Conservation (phyloP, 139 green algal species). For the Monoraphidium neglectum region DNA sequence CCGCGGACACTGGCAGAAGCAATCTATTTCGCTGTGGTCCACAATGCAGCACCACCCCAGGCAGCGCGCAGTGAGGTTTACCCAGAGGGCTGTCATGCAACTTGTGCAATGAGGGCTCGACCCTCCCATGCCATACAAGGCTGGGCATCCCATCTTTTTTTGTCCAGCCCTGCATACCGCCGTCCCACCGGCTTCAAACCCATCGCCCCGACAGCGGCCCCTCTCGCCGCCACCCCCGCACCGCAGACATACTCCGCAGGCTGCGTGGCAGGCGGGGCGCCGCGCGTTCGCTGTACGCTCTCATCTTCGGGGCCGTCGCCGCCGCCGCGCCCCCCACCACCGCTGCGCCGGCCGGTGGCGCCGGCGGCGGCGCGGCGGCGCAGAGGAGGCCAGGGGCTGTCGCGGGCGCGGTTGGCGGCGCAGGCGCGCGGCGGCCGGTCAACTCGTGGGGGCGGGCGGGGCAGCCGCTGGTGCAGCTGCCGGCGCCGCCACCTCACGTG, state of each 20-base stretch:
- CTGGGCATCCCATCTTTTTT: conserved; percentile 11
- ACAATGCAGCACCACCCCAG: not conserved
- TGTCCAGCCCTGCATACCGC: not conserved
- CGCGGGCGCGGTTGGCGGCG: not conserved
- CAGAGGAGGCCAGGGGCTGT: not conserved
- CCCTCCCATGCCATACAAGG: conserved; percentile 1
- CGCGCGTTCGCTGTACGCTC: conserved; percentile 36
- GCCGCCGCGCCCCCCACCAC: not conserved
- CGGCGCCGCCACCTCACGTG: conserved; percentile 5
- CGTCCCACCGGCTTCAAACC: no score
- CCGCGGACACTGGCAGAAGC: not conserved
- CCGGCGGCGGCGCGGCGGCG: not conserved
- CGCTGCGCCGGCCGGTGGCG: not conserved
- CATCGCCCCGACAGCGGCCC: no score
- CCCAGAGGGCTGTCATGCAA: conserved; percentile 42
- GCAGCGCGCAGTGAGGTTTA: conserved; percentile 44
- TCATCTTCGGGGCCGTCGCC: conserved; percentile 39
- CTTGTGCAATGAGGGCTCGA: no score
- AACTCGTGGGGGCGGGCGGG: not conserved
- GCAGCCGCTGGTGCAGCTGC: conserved; percentile 7
- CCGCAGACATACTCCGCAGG: not conserved
- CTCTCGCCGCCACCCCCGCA: not conserved
- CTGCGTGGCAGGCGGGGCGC: not conserved
- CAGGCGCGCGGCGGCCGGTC: not conserved
- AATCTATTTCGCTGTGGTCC: conserved; percentile 6